Evolutionary conservation across 140 eudicot genomes (phyloP), one percentile per base, ranked within the genome.

Genomic region (Cichorium intybus): DNA sequence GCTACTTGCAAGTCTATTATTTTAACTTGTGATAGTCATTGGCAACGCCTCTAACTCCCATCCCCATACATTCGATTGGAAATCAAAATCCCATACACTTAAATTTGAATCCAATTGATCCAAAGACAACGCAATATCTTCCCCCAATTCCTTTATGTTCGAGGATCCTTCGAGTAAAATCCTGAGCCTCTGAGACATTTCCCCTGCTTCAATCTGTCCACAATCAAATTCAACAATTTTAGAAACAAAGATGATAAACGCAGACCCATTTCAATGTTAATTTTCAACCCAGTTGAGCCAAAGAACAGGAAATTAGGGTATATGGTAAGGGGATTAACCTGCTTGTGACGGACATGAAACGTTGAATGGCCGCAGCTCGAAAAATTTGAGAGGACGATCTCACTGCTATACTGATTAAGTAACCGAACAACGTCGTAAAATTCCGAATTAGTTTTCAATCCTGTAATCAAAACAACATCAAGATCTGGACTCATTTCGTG

Each of bases 311-410:
- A 43, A 43, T 15, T 3, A 2, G 49, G 10, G 46, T 39, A 11
- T 39, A 20, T 4, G n/a, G 51, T 49, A 12, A 37, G 0, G 12
- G 16, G 2, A 41, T 57, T 34, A 41, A 77, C 86, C 83, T 79
- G 60, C 58, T 54, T 79, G 27, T 66, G 66, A 15, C 59, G 31
- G 9, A 80, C 17, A 46, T 80, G 90, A 59, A 80, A 64, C n/a
- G 65, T 57, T 7, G 81, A 84, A 71, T 77, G 79, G 3, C 83
- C 85, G 15, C 6, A 22, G 60, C 22, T 53, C 0, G 85, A 78
- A 61, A 72, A 84, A 57, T 46, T 81, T 31, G 91, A 82, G 4
- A 66, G 51, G 15, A 68, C 21, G 3, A 84, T 79, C 74, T 87
- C 86, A 3, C 53, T 62, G 43, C 77, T 73, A 50, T 76, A 79